Evolutionary conservation across 495 filamentous ascomycete species (phyloP), one percentile per base, ranked within the genome.

Genomic region (Penicillium pancosmium): DNA sequence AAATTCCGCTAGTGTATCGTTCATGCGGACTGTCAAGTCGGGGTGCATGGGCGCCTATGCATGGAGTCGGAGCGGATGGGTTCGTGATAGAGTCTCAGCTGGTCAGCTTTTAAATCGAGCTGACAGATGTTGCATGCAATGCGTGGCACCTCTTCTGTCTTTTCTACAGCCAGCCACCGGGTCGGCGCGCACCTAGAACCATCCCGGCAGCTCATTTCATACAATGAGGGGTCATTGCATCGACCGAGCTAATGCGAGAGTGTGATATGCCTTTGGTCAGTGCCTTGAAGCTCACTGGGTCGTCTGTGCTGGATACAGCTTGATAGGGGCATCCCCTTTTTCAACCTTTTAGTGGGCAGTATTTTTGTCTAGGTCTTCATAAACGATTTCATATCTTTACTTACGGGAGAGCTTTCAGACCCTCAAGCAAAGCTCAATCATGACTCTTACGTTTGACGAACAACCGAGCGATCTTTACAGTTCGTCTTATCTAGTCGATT

Each of bases 401-500:
- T 31, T 31, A 31, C 5, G 5, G 8, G 27, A 31, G 4, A 40
- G 15, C 4, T n/a, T 13, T 8, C 11, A 13, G 36, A 12, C 10
- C 36, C 11, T 40, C 15, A 1, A 10, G n/a, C 25, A 13, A n/a
- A 16, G 2, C 12, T 13, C 23, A 25, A 53, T 23, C 38, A 41
- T 53, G 34, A 41, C 25, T 36, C 15, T 34, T 10, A 15, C 31
- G 5, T 12, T 25, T 12, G 12, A 40, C 13, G 27, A 40, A 13
- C 21, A 34, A 54, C 13, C n/a, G 7, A 43, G 36, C 23, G 52
- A 54, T 13, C 36, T 57, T 5, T 57, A 57, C 25, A 51, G 47
- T 31, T 57, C 55, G 11, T 21, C 55, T 4, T 57, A 57, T 19
- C 16, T 57, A 13, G 55, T 43, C 18, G 55, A 57, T 19, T 51